These are phyloP conservation scores for Collybiopsis confluens DNA, from an alignment of 768 basidiomycete genomes.

Conservation along the genomic window DNA sequence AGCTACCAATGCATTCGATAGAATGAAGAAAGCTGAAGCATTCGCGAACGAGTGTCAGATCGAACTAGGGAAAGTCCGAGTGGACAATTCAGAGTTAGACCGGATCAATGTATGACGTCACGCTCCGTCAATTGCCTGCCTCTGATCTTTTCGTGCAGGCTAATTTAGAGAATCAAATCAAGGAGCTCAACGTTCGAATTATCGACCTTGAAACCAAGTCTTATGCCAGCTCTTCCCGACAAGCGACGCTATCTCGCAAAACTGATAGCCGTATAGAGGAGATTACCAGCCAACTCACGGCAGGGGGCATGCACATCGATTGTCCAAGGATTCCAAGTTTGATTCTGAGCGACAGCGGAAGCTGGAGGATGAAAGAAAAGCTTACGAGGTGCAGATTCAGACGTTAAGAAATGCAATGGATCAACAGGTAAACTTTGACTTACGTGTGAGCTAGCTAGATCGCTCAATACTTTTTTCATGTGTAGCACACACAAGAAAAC, in stretches of 20 bases:
- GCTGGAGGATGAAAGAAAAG: conserved; percentile 62
- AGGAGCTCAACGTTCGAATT: conserved; percentile 78
- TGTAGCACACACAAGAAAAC: conserved; percentile 66
- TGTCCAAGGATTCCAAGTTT: conserved; percentile 44
- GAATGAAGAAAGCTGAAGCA: conserved; percentile 78
- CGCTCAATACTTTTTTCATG: conserved; percentile 9
- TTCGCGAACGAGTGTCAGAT: conserved; percentile 72
- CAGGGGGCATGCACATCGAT: conserved; percentile 2
- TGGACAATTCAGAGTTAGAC: conserved; percentile 82
- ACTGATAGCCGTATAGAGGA: conserved; percentile 73
- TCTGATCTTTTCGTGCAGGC: conserved; percentile 43
- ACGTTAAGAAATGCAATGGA: conserved; percentile 58
- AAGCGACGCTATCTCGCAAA: conserved; percentile 50
- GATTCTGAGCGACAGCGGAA: conserved; percentile 63
- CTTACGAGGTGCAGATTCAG: conserved; percentile 55
- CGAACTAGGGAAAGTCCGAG: conserved; percentile 69
- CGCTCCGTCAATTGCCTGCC: background rate
- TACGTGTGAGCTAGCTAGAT: background rate
- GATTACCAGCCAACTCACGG: conserved; percentile 52
- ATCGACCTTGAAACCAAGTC: conserved; percentile 81
- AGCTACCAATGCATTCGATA: conserved; percentile 64
- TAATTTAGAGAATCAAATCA: conserved; percentile 78
- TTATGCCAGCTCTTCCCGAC: conserved; percentile 59
- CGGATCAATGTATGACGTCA: conserved; percentile 57
- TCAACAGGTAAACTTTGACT: conserved; percentile 44